These are phyloP conservation scores for Fonsecaea erecta DNA, from an alignment of 2,329 filamentous ascomycete genomes.

Conservation along the genomic window DNA sequence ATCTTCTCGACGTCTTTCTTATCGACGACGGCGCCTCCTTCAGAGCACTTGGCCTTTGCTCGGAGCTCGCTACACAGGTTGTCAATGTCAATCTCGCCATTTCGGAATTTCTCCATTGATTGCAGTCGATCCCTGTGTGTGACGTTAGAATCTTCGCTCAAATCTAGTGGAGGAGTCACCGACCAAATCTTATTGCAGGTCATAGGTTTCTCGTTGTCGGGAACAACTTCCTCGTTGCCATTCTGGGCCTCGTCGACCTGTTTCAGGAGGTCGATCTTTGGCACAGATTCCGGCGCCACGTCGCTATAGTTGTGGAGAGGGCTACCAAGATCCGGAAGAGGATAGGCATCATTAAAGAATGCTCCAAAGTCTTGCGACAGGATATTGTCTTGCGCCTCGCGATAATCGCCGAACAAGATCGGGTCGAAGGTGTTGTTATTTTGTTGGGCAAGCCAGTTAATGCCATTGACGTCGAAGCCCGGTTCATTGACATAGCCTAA, in stretches of 20 bases:
- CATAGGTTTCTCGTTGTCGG: constrained; percentile 67
- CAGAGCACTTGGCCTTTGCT: constrained; percentile 92
- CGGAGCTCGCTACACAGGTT: constrained; percentile 89
- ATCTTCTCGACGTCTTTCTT: constrained; percentile 85
- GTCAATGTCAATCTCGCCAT: constrained; percentile 91
- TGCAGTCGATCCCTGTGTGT: constrained; percentile 81
- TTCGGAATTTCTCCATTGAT: constrained; percentile 82
- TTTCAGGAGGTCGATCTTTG: constrained; percentile 73
- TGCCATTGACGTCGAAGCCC: constrained; percentile 51
- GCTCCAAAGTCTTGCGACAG: constrained; percentile 73
- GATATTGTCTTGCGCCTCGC: constrained; percentile 84
- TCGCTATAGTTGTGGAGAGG: constrained; percentile 70
- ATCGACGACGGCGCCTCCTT: constrained; percentile 85
- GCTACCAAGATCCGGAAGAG: constrained; percentile 74
- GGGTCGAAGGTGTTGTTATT: constrained; percentile 74
- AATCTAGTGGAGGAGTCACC: constrained; percentile 43
- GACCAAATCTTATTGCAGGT: constrained; percentile 95
- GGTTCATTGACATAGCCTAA: constrained; percentile 30
- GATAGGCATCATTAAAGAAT: constrained; percentile 77
- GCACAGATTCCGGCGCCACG: constrained; percentile 45
- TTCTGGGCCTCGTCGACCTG: constrained; percentile 78
- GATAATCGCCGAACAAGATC: constrained; percentile 87
- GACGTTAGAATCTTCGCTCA: constrained; percentile 49
- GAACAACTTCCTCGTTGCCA: constrained; percentile 70
- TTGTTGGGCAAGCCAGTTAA: constrained; percentile 46